Conservation (phyloP, 2,329 filamentous ascomycete genomes). For the Fusarium liriodendri region DNA sequence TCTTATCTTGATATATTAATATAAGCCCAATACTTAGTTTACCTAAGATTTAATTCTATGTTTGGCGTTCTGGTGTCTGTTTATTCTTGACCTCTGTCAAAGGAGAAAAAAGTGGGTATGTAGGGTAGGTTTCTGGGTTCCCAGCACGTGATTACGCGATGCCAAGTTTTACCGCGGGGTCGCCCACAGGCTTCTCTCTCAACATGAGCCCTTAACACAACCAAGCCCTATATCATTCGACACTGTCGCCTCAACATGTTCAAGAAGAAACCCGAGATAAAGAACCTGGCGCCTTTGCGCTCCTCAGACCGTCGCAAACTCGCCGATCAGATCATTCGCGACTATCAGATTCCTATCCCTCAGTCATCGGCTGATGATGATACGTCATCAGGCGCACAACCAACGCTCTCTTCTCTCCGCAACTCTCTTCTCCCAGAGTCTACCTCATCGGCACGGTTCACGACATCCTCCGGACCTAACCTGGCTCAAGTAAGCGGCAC, state of each 20-base stretch:
- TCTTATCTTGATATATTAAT: too few relatives aligned
- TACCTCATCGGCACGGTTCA: constrained; percentile 37
- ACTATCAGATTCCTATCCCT: constrained; percentile 33
- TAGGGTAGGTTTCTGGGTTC: neutral
- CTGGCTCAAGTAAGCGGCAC: constrained; percentile 18
- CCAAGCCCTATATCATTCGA: neutral
- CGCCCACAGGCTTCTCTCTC: neutral
- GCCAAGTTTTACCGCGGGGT: neutral
- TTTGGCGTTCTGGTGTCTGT: too few relatives aligned
- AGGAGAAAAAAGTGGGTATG: too few relatives aligned
- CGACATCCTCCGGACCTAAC: constrained; percentile 29
- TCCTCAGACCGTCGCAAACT: constrained; percentile 39
- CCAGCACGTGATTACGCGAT: neutral
- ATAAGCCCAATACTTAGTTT: too few relatives aligned
- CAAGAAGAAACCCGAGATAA: constrained; percentile 38
- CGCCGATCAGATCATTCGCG: constrained; percentile 39
- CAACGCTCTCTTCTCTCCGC: constrained; percentile 23
- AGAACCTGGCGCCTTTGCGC: constrained; percentile 37
- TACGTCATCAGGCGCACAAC: constrained; percentile 25
- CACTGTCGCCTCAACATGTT: constrained; percentile 22
- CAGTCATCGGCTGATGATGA: constrained; percentile 21
- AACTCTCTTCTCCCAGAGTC: constrained; percentile 38
- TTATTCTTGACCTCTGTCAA: too few relatives aligned
- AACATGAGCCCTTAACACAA: neutral
- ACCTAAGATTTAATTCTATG: too few relatives aligned